Conservation (phyloP, 192 early-diverging fungal species). For the Geranomyces michiganensis region DNA sequence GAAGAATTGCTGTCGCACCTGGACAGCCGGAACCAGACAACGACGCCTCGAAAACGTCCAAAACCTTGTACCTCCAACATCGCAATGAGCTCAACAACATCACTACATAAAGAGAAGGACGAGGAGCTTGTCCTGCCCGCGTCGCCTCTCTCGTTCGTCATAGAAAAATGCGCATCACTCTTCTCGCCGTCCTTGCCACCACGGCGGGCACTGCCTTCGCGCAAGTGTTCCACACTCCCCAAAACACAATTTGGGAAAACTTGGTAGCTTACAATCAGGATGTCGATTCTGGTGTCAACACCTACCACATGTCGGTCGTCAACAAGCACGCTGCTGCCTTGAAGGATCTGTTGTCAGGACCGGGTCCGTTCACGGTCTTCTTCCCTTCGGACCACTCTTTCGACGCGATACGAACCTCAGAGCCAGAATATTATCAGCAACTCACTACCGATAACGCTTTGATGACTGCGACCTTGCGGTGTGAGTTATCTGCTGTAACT, state of each 20-base stretch:
- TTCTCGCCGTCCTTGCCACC: too few relatives aligned
- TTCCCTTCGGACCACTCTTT: conserved; percentile 14
- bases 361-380: conserved; percentile 15
- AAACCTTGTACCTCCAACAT: too few relatives aligned
- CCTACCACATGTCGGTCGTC: conserved; percentile 20
- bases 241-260: conserved; percentile 4
- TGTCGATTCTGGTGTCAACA: not conserved
- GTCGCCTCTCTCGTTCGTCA: too few relatives aligned
- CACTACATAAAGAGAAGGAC: too few relatives aligned
- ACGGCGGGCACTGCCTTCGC: too few relatives aligned
- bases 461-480: conserved; percentile 11
- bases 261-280: conserved; percentile 3
- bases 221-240: not conserved
- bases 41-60: too few relatives aligned
- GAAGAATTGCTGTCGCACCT: too few relatives aligned
- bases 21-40: too few relatives aligned
- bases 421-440: not conserved
- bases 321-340: not conserved
- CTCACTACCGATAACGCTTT: not conserved
- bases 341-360: not conserved
- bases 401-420: too few relatives aligned
- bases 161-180: too few relatives aligned
- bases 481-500: not conserved
- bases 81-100: too few relatives aligned
- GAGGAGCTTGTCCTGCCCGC: too few relatives aligned